Percentiles rank a stretch among this genome's conserved stretches.
These are phyloP conservation scores for Mercurialis annua DNA, from an alignment of 345 rosid genomes.

Conservation along the genomic window DNA sequence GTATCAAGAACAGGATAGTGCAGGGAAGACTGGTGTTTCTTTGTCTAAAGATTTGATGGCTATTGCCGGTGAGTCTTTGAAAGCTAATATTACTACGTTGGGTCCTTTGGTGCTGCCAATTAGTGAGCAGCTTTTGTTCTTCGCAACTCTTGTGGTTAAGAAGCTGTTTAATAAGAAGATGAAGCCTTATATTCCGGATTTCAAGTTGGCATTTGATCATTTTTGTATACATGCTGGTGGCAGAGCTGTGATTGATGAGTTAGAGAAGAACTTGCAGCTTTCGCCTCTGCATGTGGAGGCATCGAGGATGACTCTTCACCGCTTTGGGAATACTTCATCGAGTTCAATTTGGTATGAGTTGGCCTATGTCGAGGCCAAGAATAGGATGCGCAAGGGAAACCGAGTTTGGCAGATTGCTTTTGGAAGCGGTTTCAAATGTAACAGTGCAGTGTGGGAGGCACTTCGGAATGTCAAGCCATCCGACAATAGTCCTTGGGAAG, in stretches of 20 bases:
- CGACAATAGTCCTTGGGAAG: constrained; percentile 16
- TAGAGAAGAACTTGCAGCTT: constrained; percentile 29
- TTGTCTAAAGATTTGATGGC: constrained; percentile 27
- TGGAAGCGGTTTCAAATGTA: constrained; percentile 28
- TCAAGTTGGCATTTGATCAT: constrained; percentile 28
- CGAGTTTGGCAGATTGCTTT: constrained; percentile 29
- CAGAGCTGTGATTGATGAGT: constrained; percentile 25
- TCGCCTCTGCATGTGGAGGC: constrained; percentile 25
- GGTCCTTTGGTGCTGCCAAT: constrained; percentile 25
- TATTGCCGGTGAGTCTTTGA: constrained; percentile 23
- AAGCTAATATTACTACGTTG: constrained; percentile 20
- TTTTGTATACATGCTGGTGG: constrained; percentile 28
- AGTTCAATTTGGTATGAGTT: constrained; percentile 29
- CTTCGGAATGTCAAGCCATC: constrained; percentile 17
- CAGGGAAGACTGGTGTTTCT: constrained; percentile 27
- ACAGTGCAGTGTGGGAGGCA: constrained; percentile 28
- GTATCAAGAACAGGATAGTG: constrained; percentile 22
- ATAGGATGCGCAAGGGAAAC: constrained; percentile 17
- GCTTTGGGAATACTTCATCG: constrained; percentile 26
- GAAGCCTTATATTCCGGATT: constrained; percentile 31
- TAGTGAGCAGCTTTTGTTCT: constrained; percentile 29
- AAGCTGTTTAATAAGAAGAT: constrained; percentile 18
- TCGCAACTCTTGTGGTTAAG: constrained; percentile 24
- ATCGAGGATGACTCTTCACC: constrained; percentile 26
- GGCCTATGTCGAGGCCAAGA: constrained; percentile 19